A percentile compares a stretch with the other conserved stretches of the same genome.
phyloP scores from a whole-genome alignment of 1,284 basidiomycete genomes.

The Irpex sp. region DNA sequence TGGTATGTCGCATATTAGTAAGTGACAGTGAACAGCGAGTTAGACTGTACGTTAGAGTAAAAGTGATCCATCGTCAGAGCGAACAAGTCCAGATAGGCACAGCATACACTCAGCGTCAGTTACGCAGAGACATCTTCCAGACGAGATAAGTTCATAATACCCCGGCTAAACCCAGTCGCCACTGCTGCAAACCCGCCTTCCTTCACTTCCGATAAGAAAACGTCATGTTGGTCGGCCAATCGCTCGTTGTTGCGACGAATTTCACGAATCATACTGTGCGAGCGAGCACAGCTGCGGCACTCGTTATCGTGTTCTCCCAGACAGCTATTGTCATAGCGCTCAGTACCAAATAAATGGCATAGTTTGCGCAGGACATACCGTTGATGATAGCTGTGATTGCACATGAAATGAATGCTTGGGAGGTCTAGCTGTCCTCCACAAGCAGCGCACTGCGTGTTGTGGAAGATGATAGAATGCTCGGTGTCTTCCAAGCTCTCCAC shows the following conservation, averaged over 20 bases:
- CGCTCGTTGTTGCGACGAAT: conserved; percentile 82
- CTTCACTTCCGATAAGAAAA: conserved; percentile 85
- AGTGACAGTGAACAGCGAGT: too few relatives aligned
- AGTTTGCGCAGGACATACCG: conserved; percentile 43
- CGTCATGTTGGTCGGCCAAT: conserved; percentile 81
- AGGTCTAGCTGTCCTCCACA: conserved; percentile 89
- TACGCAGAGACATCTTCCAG: conserved; percentile 18
- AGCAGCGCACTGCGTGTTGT: conserved; percentile 87
- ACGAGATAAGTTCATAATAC: conserved; percentile 51
- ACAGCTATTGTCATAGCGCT: conserved; percentile 48
- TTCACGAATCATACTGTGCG: conserved; percentile 88
- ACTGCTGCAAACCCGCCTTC: conserved; percentile 83
- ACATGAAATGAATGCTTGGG: conserved; percentile 97
- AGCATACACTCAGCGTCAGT: neutral
- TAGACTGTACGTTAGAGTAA: neutral
- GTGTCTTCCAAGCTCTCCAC: conserved; percentile 79
- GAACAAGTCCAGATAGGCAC: neutral
- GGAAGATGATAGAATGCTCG: conserved; percentile 83
- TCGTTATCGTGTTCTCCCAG: conserved; percentile 83
- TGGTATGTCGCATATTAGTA: too few relatives aligned
- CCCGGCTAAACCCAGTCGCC: conserved; percentile 77
- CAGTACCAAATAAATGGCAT: neutral
- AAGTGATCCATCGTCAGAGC: neutral
- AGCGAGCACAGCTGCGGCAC: conserved; percentile 84
- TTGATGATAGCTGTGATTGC: conserved; percentile 95